phyloP scores from a whole-genome alignment of 768 basidiomycete species.

The Antrodiella citrinella region DNA sequence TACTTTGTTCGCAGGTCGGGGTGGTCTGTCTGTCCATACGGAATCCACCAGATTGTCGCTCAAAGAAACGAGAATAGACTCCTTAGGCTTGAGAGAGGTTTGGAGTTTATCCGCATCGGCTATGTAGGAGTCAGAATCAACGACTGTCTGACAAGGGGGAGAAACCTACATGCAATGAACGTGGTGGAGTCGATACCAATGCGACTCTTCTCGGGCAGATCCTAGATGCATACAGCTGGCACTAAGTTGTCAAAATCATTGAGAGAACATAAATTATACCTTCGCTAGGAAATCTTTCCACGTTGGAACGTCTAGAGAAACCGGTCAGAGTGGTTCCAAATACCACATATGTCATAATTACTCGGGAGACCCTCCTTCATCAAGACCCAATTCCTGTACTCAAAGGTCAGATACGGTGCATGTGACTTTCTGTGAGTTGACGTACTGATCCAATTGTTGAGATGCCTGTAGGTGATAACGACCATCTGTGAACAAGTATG shows the following conservation, averaged over 20 bases:
- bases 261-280: slow-evolving; percentile 26
- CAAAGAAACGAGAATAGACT: slow-evolving; percentile 63
- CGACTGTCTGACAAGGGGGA: neutral
- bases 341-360: slow-evolving; percentile 15
- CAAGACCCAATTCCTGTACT: slow-evolving; percentile 77
- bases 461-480: slow-evolving; percentile 91
- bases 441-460: slow-evolving; percentile 79
- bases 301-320: slow-evolving; percentile 63
- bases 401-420: neutral
- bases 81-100: slow-evolving; percentile 42
- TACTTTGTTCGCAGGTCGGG: slow-evolving; percentile 57
- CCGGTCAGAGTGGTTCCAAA: slow-evolving; percentile 3
- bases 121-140: slow-evolving; percentile 19
- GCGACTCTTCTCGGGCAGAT: slow-evolving; percentile 49
- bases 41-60: slow-evolving; percentile 67
- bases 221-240: slow-evolving; percentile 33
- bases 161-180: slow-evolving; percentile 52
- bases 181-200: slow-evolving; percentile 76
- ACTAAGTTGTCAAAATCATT: neutral
- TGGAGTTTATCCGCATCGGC: slow-evolving; percentile 59
- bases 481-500: slow-evolving; percentile 90
- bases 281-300: slow-evolving; percentile 85
- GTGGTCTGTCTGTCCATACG: slow-evolving; percentile 69
- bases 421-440: neutral
- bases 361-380: slow-evolving; percentile 91